Conservation (phyloP, 352 stramenopile species). For the Phytophthora sp. region DNA sequence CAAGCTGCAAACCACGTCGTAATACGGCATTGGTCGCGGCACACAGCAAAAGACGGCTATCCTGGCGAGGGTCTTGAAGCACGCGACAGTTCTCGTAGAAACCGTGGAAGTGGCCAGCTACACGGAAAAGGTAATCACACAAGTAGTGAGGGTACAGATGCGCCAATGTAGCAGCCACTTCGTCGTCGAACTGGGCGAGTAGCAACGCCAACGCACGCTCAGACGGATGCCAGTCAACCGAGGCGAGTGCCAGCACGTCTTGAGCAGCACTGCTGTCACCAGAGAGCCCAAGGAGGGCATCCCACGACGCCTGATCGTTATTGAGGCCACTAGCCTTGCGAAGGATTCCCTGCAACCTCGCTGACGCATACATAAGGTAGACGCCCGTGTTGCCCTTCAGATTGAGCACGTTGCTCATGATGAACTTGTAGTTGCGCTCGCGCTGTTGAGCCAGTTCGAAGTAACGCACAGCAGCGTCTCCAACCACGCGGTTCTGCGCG, state of each 20-base stretch:
- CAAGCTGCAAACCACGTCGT: conserved; percentile 64
- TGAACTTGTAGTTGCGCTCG: conserved; percentile 88
- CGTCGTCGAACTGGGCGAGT: conserved; percentile 82
- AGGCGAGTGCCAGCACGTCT: conserved; percentile 47
- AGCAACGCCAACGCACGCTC: conserved; percentile 78
- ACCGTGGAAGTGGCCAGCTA: conserved; percentile 77
- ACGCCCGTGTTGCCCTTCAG: conserved; percentile 86
- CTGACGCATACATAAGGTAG: conserved; percentile 85
- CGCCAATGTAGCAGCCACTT: conserved; percentile 54
- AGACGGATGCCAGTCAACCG: conserved; percentile 64
- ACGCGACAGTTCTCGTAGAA: conserved; percentile 88
- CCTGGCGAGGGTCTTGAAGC: conserved; percentile 62
- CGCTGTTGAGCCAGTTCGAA: conserved; percentile 87
- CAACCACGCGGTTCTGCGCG: conserved; percentile 58
- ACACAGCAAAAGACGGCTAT: conserved; percentile 75
- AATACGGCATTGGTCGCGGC: conserved; percentile 77
- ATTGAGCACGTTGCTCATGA: conserved; percentile 82
- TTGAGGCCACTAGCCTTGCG: conserved; percentile 49
- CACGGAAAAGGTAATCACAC: conserved; percentile 85
- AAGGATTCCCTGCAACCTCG: conserved; percentile 75
- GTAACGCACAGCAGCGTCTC: conserved; percentile 81
- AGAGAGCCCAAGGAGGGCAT: conserved; percentile 38
- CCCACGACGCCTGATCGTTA: conserved; percentile 19
- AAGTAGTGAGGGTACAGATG: conserved; percentile 79
- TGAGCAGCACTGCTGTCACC: conserved; percentile 28